Conservation (phyloP, 306 rosid genomes). For the Trifolium dubium region DNA sequence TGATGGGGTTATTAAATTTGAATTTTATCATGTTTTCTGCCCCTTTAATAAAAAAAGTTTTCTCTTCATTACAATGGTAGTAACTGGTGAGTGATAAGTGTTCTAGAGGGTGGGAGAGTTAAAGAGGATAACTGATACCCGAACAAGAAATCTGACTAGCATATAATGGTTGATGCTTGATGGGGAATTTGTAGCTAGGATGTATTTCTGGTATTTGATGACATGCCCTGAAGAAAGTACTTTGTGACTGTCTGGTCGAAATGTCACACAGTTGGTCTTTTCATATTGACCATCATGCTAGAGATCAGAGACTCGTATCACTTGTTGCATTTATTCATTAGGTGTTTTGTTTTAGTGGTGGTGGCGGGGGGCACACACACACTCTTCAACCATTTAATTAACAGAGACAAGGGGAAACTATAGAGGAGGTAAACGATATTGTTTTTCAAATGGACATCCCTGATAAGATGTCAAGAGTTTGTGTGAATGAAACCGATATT, state of each 20-base stretch:
- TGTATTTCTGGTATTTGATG: slow-evolving; percentile 17
- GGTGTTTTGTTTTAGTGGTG: neutral
- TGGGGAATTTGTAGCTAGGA: slow-evolving; percentile 11
- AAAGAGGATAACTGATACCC: neutral
- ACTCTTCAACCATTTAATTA: neutral
- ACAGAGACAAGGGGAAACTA: slow-evolving; percentile 6
- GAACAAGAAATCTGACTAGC: neutral
- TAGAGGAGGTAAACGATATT: neutral
- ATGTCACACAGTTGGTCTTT: neutral
- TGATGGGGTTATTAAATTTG: slow-evolving; percentile 29
- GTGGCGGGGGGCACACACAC: neutral
- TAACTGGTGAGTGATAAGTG: slow-evolving; percentile 5
- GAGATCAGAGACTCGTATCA: slow-evolving; percentile 1
- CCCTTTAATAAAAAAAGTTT: neutral
- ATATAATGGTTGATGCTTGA: slow-evolving; percentile 13
- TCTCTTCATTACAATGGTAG: neutral
- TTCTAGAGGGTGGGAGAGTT: slow-evolving; percentile 2
- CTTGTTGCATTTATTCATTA: neutral
- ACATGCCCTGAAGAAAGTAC: neutral
- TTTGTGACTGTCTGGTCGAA: slow-evolving; percentile 13
- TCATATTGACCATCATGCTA: slow-evolving; percentile 1
- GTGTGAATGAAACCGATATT: slow-evolving; percentile 11
- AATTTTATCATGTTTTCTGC: slow-evolving; percentile 2
- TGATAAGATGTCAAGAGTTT: slow-evolving; percentile 2
- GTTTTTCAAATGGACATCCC: slow-evolving; percentile 26